A percentile compares a stretch with the other conserved stretches of the same genome.
Conservation (phyloP, 2,329 filamentous ascomycete genomes). For the Curvularia verruculosa region DNA sequence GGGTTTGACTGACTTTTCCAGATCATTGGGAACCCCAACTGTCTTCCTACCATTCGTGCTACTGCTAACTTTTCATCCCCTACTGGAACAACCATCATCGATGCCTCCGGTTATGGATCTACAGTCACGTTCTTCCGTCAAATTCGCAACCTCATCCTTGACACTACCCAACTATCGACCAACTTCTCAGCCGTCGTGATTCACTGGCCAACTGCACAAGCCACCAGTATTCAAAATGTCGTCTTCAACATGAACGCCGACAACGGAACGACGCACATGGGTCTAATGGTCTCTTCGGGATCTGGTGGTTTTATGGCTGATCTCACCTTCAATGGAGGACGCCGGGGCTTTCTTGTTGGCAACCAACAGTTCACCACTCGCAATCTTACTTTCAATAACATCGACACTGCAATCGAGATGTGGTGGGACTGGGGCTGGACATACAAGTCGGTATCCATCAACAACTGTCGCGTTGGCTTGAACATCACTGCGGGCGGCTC, state of each 20-base stretch:
- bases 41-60: slow-evolving; percentile 62
- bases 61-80: slow-evolving; percentile 55
- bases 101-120: slow-evolving; percentile 58
- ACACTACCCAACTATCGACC: slow-evolving; percentile 59
- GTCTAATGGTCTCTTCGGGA: slow-evolving; percentile 53
- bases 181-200: slow-evolving; percentile 54
- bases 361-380: slow-evolving; percentile 63
- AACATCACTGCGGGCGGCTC: slow-evolving; percentile 53
- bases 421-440: slow-evolving; percentile 68
- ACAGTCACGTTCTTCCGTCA: slow-evolving; percentile 70
- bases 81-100: slow-evolving; percentile 61
- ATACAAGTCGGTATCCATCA: slow-evolving; percentile 58
- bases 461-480: slow-evolving; percentile 60
- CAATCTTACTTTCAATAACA: slow-evolving; percentile 60
- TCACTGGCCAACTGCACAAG: slow-evolving; percentile 56
- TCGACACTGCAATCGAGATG: slow-evolving; percentile 61
- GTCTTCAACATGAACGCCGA: slow-evolving; percentile 52
- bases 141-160: slow-evolving; percentile 69
- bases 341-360: slow-evolving; percentile 50
- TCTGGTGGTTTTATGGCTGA: slow-evolving; percentile 57
- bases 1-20: slow-evolving; percentile 15
- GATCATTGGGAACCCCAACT: slow-evolving; percentile 65
- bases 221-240: slow-evolving; percentile 54
- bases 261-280: slow-evolving; percentile 55
- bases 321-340: slow-evolving; percentile 53